These are phyloP conservation scores for Beauveria brongniartii DNA, from an alignment of 2,329 filamentous ascomycete genomes.

Conservation along the genomic window DNA sequence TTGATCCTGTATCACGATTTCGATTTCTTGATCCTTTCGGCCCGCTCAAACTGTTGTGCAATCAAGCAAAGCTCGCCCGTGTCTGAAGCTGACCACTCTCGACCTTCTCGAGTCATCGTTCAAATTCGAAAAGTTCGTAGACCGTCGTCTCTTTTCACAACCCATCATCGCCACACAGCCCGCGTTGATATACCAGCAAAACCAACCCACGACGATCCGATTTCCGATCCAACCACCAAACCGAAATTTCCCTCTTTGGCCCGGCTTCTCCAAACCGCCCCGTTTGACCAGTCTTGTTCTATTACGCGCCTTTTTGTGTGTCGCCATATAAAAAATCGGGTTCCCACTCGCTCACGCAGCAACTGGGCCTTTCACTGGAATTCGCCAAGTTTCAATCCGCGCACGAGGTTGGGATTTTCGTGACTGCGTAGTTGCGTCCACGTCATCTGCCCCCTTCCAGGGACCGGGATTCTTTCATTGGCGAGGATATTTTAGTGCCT, in stretches of 20 bases:
- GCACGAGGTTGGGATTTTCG: conserved; percentile 6
- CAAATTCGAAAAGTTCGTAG: background rate
- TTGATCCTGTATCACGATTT: conserved; percentile 5
- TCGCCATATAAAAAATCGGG: conserved; percentile 2
- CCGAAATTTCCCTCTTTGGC: background rate
- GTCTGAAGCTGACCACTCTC: background rate
- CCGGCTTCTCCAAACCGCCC: background rate
- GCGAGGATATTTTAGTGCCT: background rate
- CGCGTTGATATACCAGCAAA: background rate
- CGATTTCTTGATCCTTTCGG: background rate
- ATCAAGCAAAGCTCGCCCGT: conserved; percentile 1
- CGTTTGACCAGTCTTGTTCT: background rate
- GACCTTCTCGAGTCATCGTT: background rate
- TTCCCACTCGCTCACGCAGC: background rate
- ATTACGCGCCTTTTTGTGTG: background rate
- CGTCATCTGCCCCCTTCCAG: background rate
- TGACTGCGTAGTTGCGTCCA: background rate
- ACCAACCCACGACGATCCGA: background rate
- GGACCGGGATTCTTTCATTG: background rate
- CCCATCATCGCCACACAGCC: background rate
- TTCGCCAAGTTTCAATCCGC: conserved; percentile 8
- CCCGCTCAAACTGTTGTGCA: conserved; percentile 7
- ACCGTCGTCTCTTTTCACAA: background rate
- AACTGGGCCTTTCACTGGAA: conserved; percentile 9
- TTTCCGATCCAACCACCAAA: background rate